These are phyloP conservation scores for Phlebopus sp. DNA, from an alignment of 1,284 basidiomycete species.

Conservation along the genomic window DNA sequence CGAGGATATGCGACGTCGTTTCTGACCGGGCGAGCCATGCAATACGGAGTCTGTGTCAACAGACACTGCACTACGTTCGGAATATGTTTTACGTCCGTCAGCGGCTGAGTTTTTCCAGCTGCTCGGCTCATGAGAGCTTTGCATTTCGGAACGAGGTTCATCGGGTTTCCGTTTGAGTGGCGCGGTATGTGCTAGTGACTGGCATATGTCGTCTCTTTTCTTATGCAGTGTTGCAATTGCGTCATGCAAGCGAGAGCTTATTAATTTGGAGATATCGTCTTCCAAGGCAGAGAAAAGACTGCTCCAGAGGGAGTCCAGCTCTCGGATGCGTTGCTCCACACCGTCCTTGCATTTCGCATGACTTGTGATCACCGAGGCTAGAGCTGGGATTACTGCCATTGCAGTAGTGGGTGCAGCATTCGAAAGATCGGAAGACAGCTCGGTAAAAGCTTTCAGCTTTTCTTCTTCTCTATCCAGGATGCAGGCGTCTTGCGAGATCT, in stretches of 20 bases:
- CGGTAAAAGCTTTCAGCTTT: conserved; percentile 41
- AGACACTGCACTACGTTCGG: conserved; percentile 13
- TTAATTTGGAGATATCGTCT: conserved; percentile 36
- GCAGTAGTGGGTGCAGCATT: conserved; percentile 41
- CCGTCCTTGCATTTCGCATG: conserved; percentile 43
- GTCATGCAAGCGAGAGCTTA: conserved; percentile 39
- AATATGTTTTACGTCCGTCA: conserved; percentile 14
- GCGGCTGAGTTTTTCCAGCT: conserved; percentile 12
- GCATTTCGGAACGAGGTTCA: conserved; percentile 8
- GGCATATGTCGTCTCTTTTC: conserved; percentile 32
- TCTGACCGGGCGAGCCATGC: conserved; percentile 13
- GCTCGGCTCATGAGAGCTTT: conserved; percentile 13
- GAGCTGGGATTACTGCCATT: conserved; percentile 40
- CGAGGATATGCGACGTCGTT: conserved; percentile 12
- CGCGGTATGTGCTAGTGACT: conserved; percentile 11
- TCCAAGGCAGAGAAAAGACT: conserved; percentile 41
- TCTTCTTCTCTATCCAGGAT: conserved; percentile 41
- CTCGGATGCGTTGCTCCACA: conserved; percentile 36
- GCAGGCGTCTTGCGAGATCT: conserved; percentile 41
- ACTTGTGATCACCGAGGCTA: conserved; percentile 42
- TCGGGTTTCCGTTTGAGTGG: conserved; percentile 17
- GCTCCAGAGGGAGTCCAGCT: conserved; percentile 44
- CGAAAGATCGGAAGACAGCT: conserved; percentile 45
- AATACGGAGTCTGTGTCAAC: conserved; percentile 8
- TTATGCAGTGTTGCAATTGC: conserved; percentile 35